Evolutionary conservation across 495 filamentous ascomycete species (phyloP), one percentile per base, ranked within the genome.

Genomic region (Penicillium ochrochloron): DNA sequence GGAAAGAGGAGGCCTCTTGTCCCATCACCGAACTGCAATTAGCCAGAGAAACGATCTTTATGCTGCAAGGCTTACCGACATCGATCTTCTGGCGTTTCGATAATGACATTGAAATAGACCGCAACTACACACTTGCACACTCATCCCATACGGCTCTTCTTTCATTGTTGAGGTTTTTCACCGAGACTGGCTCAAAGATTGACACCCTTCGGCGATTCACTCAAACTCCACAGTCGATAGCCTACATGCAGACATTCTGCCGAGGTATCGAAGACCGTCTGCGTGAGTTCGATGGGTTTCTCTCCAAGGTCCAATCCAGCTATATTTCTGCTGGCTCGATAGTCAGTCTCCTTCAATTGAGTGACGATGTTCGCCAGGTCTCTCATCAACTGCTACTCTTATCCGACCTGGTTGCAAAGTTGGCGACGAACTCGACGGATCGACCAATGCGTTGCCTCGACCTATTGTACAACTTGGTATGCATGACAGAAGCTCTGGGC

Each of bases 61-160:
- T 97, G 92, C 84, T 98, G 1, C 83, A 86, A 35, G 93, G 92
- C 0, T 77, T 96, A 21, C 85, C 88, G 39, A 96, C 91, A 0
- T 88, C 86, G 21, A 73, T 97, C 7, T 96, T 91, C 60, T 67
- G 68, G 71, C 72, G 72, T 9, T 53, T 77, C 37, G 81, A 85
- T 35, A 67, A 78, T 17, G 71, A 72, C 2, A 67, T 81, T 14
- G 75, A 70, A 37, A 58, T 82, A 21, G 76, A 77, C 60, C 73
- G 71, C 33, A 70, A 69, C 42, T 81, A 80, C 67, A 68, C 64
- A 0, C 68, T 85, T 35, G 66, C 67, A 27, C 77, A 84, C 69
- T 64, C 73, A 23, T 82, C 80, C 0, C 73, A 66, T 23, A 60
- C 62, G 21, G 74, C 81, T 3, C 60, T 84, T 5, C 66, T 73